Conservation (phyloP, 1,284 basidiomycete species). For the Fomitopsis palustris region DNA sequence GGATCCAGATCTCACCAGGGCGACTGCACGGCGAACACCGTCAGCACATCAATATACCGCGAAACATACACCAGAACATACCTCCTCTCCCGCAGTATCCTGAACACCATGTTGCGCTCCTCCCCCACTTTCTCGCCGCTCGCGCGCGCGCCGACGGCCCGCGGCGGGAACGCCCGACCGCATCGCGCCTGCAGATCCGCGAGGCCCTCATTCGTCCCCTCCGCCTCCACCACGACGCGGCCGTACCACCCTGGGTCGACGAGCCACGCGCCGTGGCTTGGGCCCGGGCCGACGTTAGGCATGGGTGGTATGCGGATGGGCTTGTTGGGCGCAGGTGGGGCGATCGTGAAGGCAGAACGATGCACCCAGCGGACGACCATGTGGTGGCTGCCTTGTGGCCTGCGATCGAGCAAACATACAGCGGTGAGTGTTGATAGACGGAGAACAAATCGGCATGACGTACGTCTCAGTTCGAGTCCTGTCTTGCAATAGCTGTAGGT, state of each 20-base stretch:
- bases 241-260: conserved; percentile 80
- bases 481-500: conserved; percentile 74
- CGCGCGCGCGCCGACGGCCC: conserved; percentile 32
- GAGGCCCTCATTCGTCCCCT: conserved; percentile 79
- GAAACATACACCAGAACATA: conserved; percentile 22
- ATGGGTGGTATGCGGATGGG: conserved; percentile 24
- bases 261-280: conserved; percentile 39
- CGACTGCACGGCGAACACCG: conserved; percentile 40
- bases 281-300: conserved; percentile 23
- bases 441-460: conserved; percentile 25
- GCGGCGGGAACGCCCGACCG: conserved; percentile 60
- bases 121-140: conserved; percentile 36
- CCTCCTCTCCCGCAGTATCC: conserved; percentile 75
- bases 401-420: conserved; percentile 25
- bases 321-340: conserved; percentile 33
- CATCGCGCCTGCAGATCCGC: conserved; percentile 75
- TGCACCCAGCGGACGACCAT: conserved; percentile 82
- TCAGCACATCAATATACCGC: conserved; percentile 4
- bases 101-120: conserved; percentile 56
- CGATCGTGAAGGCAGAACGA: conserved; percentile 68
- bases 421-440: neutral
- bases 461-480: conserved; percentile 77
- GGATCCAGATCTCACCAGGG: conserved; percentile 79
- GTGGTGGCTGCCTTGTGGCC: conserved; percentile 71
- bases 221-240: conserved; percentile 73